Evolutionary conservation across 2,329 filamentous ascomycete genomes (phyloP).

Genomic region (Colletotrichum sp.): DNA sequence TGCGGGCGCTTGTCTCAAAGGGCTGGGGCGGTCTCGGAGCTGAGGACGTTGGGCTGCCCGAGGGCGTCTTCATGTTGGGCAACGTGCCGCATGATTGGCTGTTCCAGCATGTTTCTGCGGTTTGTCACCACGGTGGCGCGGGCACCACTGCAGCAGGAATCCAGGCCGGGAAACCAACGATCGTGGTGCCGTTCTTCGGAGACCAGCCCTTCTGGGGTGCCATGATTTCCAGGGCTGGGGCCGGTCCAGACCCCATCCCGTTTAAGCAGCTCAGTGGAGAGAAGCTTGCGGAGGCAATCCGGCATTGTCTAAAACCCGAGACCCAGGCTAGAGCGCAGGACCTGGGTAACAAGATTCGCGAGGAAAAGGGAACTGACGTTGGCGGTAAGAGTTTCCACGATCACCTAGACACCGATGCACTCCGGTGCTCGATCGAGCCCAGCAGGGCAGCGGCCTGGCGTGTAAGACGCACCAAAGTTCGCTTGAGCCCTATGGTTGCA

Average conservation of each 20-base stretch:
- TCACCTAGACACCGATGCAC: constrained; percentile 68
- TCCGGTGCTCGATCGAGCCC: constrained; percentile 74
- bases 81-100: constrained; percentile 91
- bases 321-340: constrained; percentile 61
- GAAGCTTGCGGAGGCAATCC: constrained; percentile 69
- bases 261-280: constrained; percentile 71
- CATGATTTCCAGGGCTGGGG: constrained; percentile 75
- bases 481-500: constrained; percentile 75
- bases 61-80: constrained; percentile 81
- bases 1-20: constrained; percentile 83
- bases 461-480: constrained; percentile 69
- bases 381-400: constrained; percentile 74
- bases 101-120: constrained; percentile 79
- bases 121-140: constrained; percentile 88
- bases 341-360: constrained; percentile 68
- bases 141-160: constrained; percentile 91
- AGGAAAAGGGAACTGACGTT: constrained; percentile 67
- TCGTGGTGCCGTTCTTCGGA: constrained; percentile 86
- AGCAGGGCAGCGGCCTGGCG: constrained; percentile 76
- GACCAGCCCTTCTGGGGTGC: constrained; percentile 86
- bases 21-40: constrained; percentile 87
- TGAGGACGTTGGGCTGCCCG: constrained; percentile 71
- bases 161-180: constrained; percentile 77
- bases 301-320: constrained; percentile 62
- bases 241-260: constrained; percentile 73